A percentile compares a stretch with the other conserved stretches of the same genome.
These are phyloP conservation scores for Trypanosoma scelopori DNA, from an alignment of 208 protist species.

Conservation along the genomic window DNA sequence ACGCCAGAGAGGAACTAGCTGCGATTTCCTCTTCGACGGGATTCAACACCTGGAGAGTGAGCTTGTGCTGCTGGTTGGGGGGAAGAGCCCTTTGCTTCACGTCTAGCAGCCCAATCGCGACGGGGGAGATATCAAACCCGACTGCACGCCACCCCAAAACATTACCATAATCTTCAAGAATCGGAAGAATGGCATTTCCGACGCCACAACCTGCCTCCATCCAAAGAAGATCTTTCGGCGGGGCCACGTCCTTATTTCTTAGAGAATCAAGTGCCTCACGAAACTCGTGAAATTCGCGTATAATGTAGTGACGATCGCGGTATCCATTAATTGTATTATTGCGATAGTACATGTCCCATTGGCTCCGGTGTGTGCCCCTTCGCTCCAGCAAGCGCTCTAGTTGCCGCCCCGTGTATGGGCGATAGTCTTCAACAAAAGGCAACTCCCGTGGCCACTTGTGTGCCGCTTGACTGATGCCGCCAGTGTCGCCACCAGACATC, in stretches of 20 bases:
- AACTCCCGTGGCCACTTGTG: constrained; percentile 31
- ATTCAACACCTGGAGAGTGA: constrained; percentile 58
- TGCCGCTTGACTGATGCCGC: neutral
- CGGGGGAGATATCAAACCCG: constrained; percentile 90
- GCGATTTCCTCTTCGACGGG: constrained; percentile 41
- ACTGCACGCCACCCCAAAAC: constrained; percentile 66
- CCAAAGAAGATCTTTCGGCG: constrained; percentile 33
- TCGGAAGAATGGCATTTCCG: constrained; percentile 91
- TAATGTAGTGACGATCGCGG: constrained; percentile 89
- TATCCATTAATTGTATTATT: constrained; percentile 90
- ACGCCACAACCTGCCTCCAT: constrained; percentile 95
- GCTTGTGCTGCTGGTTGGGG: constrained; percentile 37
- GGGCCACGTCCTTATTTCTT: neutral
- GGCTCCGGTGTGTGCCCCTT: constrained; percentile 39
- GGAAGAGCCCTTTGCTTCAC: constrained; percentile 44
- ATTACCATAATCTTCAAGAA: constrained; percentile 80
- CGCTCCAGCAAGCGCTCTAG: constrained; percentile 25
- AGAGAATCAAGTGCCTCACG: constrained; percentile 28
- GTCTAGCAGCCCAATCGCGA: constrained; percentile 82
- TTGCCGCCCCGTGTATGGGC: constrained; percentile 69
- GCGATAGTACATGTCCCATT: constrained; percentile 91
- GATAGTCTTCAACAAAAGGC: constrained; percentile 79
- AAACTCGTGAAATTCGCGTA: constrained; percentile 84
- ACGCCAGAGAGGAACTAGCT: neutral
- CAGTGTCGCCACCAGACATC: neutral